Conservation (phyloP, 305 asterid species). For the Plantago coronopus region DNA sequence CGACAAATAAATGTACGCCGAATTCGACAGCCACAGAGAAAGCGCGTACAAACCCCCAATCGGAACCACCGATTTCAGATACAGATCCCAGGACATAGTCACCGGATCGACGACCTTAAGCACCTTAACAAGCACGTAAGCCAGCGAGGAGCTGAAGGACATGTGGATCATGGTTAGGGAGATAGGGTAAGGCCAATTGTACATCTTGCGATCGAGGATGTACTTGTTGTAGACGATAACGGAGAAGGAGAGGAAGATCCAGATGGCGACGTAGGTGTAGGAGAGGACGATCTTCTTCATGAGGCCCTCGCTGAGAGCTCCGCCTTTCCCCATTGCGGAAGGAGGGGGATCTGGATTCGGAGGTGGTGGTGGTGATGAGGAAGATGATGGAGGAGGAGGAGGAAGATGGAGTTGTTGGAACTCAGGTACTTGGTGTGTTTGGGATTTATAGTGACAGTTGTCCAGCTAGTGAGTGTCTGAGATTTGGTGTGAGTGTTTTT, state of each 20-base stretch:
- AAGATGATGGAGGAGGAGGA: not conserved
- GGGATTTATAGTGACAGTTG: too few species aligned
- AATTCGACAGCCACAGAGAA: slow-evolving; percentile 50
- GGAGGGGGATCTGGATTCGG: not conserved
- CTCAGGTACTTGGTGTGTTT: too few species aligned
- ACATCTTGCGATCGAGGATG: slow-evolving; percentile 51
- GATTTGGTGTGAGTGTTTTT: too few species aligned
- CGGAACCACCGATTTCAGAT: slow-evolving; percentile 48
- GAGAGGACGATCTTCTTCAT: slow-evolving; percentile 54
- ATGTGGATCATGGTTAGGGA: slow-evolving; percentile 61
- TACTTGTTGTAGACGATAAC: slow-evolving; percentile 62
- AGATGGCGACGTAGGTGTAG: slow-evolving; percentile 48
- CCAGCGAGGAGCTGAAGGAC: slow-evolving; percentile 50
- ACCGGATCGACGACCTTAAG: slow-evolving; percentile 49
- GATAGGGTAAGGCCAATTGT: slow-evolving; percentile 59
- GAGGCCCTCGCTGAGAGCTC: slow-evolving; percentile 42
- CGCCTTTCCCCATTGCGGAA: slow-evolving; percentile 48
- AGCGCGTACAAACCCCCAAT: slow-evolving; percentile 46
- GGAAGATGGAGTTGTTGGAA: not conserved
- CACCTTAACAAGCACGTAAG: slow-evolving; percentile 42
- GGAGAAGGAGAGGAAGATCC: slow-evolving; percentile 60
- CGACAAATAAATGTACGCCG: slow-evolving; percentile 50
- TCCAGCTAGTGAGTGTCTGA: too few species aligned
- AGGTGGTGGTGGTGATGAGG: too few species aligned
- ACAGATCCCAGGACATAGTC: slow-evolving; percentile 50